phyloP scores from a whole-genome alignment of 192 early-diverging fungal genomes.

The Backusella tuberculispora region DNA sequence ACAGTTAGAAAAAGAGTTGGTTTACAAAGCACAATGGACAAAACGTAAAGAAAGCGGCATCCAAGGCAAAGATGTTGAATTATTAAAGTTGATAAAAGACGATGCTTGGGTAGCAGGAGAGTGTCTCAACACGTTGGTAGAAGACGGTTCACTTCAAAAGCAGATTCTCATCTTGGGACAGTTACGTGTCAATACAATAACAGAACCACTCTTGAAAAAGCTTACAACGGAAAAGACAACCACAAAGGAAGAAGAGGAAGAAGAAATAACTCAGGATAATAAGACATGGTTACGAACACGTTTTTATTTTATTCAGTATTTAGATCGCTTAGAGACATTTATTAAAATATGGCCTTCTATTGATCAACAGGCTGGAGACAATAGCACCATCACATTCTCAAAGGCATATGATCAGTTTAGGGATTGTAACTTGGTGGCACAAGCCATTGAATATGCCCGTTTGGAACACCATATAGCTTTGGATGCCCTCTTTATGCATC shows the following conservation, averaged over 20 bases:
- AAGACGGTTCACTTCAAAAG: constrained; percentile 37
- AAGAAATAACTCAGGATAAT: no score
- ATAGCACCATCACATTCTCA: constrained; percentile 34
- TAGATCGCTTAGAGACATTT: constrained; percentile 67
- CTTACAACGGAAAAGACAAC: constrained; percentile 20
- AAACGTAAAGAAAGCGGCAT: constrained; percentile 33
- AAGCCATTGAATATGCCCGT: constrained; percentile 62
- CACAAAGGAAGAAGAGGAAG: constrained; percentile 35
- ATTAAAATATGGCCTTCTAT: constrained; percentile 50
- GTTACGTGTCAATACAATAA: constrained; percentile 26
- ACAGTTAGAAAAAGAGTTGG: constrained; percentile 57
- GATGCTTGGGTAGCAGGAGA: constrained; percentile 59
- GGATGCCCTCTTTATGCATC: constrained; percentile 63
- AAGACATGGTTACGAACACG: constrained; percentile 54
- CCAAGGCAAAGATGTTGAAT: constrained; percentile 39
- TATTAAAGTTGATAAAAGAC: constrained; percentile 57
- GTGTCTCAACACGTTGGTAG: constrained; percentile 50
- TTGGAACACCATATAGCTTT: constrained; percentile 60
- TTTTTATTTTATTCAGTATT: constrained; percentile 59
- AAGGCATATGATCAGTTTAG: constrained; percentile 60
- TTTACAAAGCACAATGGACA: constrained; percentile 67
- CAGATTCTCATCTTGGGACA: constrained; percentile 59
- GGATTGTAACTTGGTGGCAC: constrained; percentile 60
- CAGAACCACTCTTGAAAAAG: constrained; percentile 35
- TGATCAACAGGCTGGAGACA: background rate